phyloP scores from a whole-genome alignment of 441 rosid genomes.

The Codiaeum variegatum region DNA sequence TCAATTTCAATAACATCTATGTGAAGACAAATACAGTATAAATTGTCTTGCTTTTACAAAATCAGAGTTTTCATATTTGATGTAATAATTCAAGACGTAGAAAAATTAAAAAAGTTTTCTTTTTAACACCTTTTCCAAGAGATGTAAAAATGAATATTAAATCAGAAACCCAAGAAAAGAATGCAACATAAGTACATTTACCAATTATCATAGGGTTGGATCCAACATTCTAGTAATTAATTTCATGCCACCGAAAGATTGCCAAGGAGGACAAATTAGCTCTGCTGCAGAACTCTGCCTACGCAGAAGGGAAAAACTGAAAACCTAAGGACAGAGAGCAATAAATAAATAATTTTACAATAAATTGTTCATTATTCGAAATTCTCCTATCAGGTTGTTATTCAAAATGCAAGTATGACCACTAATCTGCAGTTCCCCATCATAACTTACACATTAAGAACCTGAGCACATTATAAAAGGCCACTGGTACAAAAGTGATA shows the following conservation, averaged over 20 bases:
- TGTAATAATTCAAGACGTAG: not conserved
- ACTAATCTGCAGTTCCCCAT: conserved; percentile 94
- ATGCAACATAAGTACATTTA: conserved; percentile 12
- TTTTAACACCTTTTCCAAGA: not conserved
- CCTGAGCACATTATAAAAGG: conserved; percentile 39
- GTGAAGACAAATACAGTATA: not conserved
- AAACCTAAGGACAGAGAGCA: conserved; percentile 17
- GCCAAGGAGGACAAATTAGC: conserved; percentile 90
- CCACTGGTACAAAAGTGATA: conserved; percentile 5
- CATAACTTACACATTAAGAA: conserved; percentile 90
- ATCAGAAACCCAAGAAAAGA: not conserved
- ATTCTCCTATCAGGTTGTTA: too few relatives aligned
- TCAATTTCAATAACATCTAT: not conserved
- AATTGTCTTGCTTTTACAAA: not conserved
- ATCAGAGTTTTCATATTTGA: not conserved
- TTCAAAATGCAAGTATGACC: conserved; percentile 45
- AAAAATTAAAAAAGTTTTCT: too few relatives aligned
- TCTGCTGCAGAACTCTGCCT: conserved; percentile 83
- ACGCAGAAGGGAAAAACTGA: conserved; percentile 13
- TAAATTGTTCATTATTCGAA: conserved; percentile 37
- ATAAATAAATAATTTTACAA: conserved; percentile 13
- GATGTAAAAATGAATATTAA: conserved; percentile 1
- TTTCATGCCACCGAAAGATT: conserved; percentile 76
- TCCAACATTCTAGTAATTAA: conserved; percentile 78
- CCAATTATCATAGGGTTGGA: conserved; percentile 86